phyloP scores from a whole-genome alignment of 2,329 filamentous ascomycete genomes.

The Xylaria multiplex region DNA sequence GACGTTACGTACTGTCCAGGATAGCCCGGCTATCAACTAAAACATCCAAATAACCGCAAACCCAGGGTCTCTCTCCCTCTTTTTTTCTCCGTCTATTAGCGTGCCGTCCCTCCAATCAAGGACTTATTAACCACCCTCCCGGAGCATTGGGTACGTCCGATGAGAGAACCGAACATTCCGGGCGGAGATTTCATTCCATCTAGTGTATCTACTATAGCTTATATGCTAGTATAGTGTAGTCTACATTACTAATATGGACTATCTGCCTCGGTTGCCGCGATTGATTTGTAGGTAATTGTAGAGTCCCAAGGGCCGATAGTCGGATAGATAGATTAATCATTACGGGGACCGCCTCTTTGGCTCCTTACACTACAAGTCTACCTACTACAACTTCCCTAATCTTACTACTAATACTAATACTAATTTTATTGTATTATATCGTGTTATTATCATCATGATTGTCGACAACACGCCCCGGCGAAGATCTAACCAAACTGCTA shows the following conservation, averaged over 20 bases:
- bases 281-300: neutral
- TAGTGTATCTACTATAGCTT: no score
- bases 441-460: no score
- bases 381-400: no score
- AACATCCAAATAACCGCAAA: conserved; percentile 6
- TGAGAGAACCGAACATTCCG: neutral
- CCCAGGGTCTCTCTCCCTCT: neutral
- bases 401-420: no score
- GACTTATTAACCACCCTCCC: conserved; percentile 13
- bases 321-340: no score
- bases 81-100: neutral
- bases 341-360: no score
- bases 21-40: neutral
- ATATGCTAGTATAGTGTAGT: no score
- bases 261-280: neutral
- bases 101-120: neutral
- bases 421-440: no score
- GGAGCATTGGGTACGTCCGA: conserved; percentile 9
- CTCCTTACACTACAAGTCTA: no score
- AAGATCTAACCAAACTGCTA: conserved; percentile 8
- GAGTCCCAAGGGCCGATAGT: neutral
- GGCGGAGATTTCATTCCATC: no score
- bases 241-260: no score
- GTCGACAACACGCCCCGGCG: neutral
- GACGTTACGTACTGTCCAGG: neutral